Evolutionary conservation across 352 stramenopile genomes (phyloP), one percentile per base, ranked within the genome.

Genomic region (Peronospora destructor): DNA sequence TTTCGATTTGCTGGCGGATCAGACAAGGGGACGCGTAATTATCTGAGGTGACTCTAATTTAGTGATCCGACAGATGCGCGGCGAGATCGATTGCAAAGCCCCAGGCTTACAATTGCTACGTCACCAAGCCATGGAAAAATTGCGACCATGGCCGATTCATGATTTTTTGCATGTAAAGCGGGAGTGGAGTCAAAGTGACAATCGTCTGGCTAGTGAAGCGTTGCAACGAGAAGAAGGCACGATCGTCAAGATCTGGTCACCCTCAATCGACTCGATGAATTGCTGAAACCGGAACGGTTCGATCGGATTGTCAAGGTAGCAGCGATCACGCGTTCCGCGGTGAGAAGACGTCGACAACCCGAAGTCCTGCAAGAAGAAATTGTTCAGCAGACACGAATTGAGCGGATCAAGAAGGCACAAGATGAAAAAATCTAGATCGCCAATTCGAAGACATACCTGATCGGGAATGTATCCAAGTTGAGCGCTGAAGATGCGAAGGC

Each of bases 181-280:
- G 13, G 28, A 47, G 6, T 47, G 47, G 47, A 54, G 47, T n/a
- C 16, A 42, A 12, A 54, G 47, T 28, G 47, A 16, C 0, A 28
- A 42, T 35, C 10, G 21, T 19, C 39, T 2, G n/a, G n/a, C n/a
- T n/a, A n/a, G n/a, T n/a, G n/a, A n/a, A n/a, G n/a, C n/a, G n/a
- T n/a, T n/a, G n/a, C 45, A 38, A 19, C 19, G 33, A 2, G 28
- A 52, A 21, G 12, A 16, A 44, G 45, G 21, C 2, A n/a, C n/a
- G 3, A 11, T 52, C 3, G 28, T 37, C 14, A 11, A 0, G 0
- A 32, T 19, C 14, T 45, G 33, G 29, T 17, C 2, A 28, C 42
- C 3, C 11, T 49, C 4, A 49, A 41, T 3, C 16, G 17, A 19
- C 13, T 49, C 9, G 32, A 33, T 7, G 43, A 49, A n/a, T 19